Evolutionary conservation across 2,329 filamentous ascomycete species (phyloP), one percentile per base, ranked within the genome.

Genomic region (Ceratocystis papillata): DNA sequence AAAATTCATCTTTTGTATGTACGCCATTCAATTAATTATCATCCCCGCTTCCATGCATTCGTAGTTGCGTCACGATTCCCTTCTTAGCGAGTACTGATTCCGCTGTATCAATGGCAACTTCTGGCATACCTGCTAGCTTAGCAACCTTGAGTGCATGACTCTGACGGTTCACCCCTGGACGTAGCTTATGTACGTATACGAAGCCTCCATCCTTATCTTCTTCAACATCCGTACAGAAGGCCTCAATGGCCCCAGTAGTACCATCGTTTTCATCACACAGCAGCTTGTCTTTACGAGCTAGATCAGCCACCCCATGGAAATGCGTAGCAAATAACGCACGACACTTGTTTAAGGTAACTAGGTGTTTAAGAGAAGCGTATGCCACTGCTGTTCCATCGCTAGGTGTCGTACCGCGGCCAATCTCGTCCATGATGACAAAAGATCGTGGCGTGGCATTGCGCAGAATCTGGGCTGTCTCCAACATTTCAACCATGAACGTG

Each of bases 401-500:
- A 0, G 93, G 91, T 22, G 94, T 96, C 0, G 95, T 99, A 7
- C 94, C 94, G 61, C 94, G 83, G 0, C 94, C 94, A 46, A 99
- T 89, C 78, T 99, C 94, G 74, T 99, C 94, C 93, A 99, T 97
- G 74, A 99, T 93, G 68, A 94, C 93, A 71, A 99, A 95, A 0
- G 88, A 94, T 28, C 87, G 82, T 1, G 85, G 77, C 0, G 93
- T 97, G 0, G 94, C 93, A 70, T 89, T 82, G 68, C 87, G 89
- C 64, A 99, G 81, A 64, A 99, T 99, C 30, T 88, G 82, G 1
- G 93, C 92, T 22, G 94, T 96, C 76, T 99, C 94, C 1, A 96
- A 82, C 94, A 99, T 99, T 77, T 99, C 94, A 0, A 97, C 90
- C 94, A 99, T 97, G 76, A 99, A 99, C 0, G 95, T 99, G 64